Percentiles rank a stretch among this genome's conserved stretches.
Evolutionary conservation across 2,329 filamentous ascomycete genomes (phyloP).

Genomic region (Dactylellina cionopaga): DNA sequence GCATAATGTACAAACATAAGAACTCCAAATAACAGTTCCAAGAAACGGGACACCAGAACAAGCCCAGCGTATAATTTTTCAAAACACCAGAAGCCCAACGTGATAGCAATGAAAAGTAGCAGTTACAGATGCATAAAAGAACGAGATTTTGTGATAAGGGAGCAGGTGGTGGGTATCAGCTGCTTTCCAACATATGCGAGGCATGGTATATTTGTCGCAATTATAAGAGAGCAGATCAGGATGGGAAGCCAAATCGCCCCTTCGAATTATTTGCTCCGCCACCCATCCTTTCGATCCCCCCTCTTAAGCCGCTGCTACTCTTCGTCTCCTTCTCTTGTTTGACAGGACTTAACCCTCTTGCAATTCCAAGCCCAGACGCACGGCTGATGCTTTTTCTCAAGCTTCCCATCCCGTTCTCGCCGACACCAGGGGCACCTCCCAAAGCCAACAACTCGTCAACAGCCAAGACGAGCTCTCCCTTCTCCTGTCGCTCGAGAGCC

Average conservation of each 20-base stretch:
- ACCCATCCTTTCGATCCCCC: slow-evolving; percentile 56
- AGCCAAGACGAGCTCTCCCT: slow-evolving; percentile 81
- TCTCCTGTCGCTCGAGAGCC: slow-evolving; percentile 80
- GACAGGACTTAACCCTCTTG: slow-evolving; percentile 53
- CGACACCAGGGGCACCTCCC: slow-evolving; percentile 62
- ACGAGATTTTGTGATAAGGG: not conserved
- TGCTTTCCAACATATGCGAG: not conserved
- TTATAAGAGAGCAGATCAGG: not conserved
- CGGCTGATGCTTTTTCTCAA: slow-evolving; percentile 58
- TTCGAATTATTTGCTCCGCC: slow-evolving; percentile 40
- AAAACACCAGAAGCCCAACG: slow-evolving; percentile 36
- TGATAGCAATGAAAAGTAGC: slow-evolving; percentile 24
- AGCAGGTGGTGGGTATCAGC: not conserved
- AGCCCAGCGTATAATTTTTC: slow-evolving; percentile 9
- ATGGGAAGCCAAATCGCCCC: slow-evolving; percentile 42
- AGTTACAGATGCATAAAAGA: slow-evolving; percentile 21
- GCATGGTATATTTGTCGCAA: not conserved
- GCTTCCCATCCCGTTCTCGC: slow-evolving; percentile 62
- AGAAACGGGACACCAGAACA: not conserved
- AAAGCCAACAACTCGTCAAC: slow-evolving; percentile 86
- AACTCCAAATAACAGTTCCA: slow-evolving; percentile 21
- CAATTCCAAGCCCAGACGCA: slow-evolving; percentile 58
- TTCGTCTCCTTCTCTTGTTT: slow-evolving; percentile 51
- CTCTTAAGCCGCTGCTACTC: slow-evolving; percentile 52
- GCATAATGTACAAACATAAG: no score